These are phyloP conservation scores for Magnaporthiopsis poae DNA, from an alignment of 2,329 filamentous ascomycete genomes.

Conservation along the genomic window DNA sequence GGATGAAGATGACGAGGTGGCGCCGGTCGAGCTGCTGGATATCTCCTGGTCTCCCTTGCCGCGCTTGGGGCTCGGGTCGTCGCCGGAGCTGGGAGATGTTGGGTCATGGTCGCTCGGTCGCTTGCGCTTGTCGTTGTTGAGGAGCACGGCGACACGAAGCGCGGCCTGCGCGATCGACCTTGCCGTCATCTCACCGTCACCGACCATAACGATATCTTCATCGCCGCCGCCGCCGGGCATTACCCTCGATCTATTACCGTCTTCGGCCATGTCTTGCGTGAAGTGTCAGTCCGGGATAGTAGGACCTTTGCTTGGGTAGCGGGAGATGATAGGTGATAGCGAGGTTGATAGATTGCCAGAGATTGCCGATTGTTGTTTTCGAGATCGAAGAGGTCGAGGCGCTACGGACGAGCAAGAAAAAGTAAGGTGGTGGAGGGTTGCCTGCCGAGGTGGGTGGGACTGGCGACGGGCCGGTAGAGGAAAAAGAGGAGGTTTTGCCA, in stretches of 20 bases:
- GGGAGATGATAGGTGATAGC: background rate
- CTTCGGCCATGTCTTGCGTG: background rate
- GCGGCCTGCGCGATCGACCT: background rate
- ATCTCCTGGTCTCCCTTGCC: background rate
- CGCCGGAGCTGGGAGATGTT: background rate
- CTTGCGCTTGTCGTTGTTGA: background rate
- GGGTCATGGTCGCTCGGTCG: background rate
- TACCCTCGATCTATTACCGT: background rate
- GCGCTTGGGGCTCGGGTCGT: background rate
- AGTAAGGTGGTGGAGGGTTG: background rate
- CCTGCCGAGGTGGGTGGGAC: too few relatives aligned
- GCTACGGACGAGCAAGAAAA: background rate
- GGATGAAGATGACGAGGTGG: background rate
- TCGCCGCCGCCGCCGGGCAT: too few relatives aligned
- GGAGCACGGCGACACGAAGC: too few relatives aligned
- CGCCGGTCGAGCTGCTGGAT: background rate
- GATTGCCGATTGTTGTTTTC: background rate
- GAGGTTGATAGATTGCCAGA: background rate
- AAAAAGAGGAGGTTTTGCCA: background rate
- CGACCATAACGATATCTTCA: background rate
- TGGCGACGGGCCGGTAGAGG: background rate
- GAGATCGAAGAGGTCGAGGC: background rate
- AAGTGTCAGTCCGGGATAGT: background rate
- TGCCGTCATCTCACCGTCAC: background rate
- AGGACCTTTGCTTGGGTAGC: background rate